Percentiles rank a stretch among this genome's conserved stretches.
These are phyloP conservation scores for Metschnikowia matae DNA, from an alignment of 805 yeast genomes.

Conservation along the genomic window DNA sequence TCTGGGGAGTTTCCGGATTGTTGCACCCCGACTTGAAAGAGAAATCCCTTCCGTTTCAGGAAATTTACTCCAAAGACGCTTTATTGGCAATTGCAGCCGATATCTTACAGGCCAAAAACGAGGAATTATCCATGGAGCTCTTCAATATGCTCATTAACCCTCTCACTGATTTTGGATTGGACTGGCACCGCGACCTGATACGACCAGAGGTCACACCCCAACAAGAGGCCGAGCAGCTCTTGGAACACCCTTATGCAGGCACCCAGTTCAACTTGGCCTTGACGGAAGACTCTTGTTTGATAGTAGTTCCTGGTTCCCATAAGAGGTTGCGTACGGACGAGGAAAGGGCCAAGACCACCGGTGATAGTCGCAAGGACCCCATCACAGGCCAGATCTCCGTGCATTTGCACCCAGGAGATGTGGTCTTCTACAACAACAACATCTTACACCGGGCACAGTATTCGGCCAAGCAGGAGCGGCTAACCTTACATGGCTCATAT, in stretches of 20 bases:
- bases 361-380: slow-evolving; percentile 28
- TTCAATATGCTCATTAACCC: slow-evolving; percentile 53
- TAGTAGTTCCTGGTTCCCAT: slow-evolving; percentile 48
- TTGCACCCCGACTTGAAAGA: slow-evolving; percentile 44
- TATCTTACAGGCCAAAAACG: slow-evolving; percentile 36
- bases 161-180: slow-evolving; percentile 47
- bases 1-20: slow-evolving; percentile 50
- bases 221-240: slow-evolving; percentile 40
- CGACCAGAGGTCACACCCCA: slow-evolving; percentile 43
- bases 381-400: slow-evolving; percentile 41
- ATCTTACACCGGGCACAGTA: slow-evolving; percentile 48
- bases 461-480: slow-evolving; percentile 32
- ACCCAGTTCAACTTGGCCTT: slow-evolving; percentile 50
- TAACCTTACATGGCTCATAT: slow-evolving; percentile 49
- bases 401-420: slow-evolving; percentile 45
- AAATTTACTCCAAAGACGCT: slow-evolving; percentile 36
- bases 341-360: slow-evolving; percentile 39
- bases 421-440: slow-evolving; percentile 48
- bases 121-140: slow-evolving; percentile 43
- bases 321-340: slow-evolving; percentile 41
- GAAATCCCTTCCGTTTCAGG: slow-evolving; percentile 35
- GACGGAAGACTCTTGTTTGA: slow-evolving; percentile 43
- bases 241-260: slow-evolving; percentile 40
- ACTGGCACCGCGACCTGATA: slow-evolving; percentile 52
- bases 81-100: slow-evolving; percentile 39